Base-by-base conservation (phyloP, 2,329 filamentous ascomycete genomes). In the Aspergillus melleus region DNA sequence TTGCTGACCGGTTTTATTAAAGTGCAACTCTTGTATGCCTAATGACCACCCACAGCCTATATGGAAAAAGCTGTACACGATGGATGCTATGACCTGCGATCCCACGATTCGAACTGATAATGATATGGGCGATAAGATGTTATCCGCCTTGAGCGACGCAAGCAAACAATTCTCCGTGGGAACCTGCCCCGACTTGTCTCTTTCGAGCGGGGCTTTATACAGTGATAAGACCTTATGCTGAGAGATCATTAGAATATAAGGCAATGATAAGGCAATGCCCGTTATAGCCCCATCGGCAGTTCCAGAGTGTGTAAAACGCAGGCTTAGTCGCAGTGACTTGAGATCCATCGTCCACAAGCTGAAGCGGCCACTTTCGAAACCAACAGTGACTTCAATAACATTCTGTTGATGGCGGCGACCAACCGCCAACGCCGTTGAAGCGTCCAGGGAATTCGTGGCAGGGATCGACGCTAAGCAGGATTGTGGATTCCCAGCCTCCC, bases 21-120 rank as follows among this genome's bases (percentile, higher is more conserved):
- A 83, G 59, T 89, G 87, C 49, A 97, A 80, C 74, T 97, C 94
- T 74, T 98, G 94, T n/a, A 98, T 86, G 2, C 92, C 93, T 16
- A 96, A 84, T 8, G 90, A 92, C 91, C 93, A 97, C 29, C 92
- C 92, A 49, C 87, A 87, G 3, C 88, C 81, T 66, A 88, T 86
- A 2, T 90, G 90, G 16, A 89, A 88, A 64, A 96, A 87, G 0
- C 91, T 90, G 73, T 96, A 97, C 1, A 91, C 93, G 60, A 97
- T 90, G 0, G 91, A 92, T 2, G 91, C 90, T n/a, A 92, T 84
- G 19, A 91, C 85, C 11, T 84, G 85, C 3, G 80, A 78, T 0
- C 84, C 73, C 14, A 86, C 86, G 26, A 82, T 84, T n/a, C 92
- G 86, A 42, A 98, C 85, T 0, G 91, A 94, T n/a, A 96, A 78